Percentiles rank a stretch among this genome's conserved stretches.
phyloP scores from a whole-genome alignment of 257 asterid species.

The Lavandula angustifolia region DNA sequence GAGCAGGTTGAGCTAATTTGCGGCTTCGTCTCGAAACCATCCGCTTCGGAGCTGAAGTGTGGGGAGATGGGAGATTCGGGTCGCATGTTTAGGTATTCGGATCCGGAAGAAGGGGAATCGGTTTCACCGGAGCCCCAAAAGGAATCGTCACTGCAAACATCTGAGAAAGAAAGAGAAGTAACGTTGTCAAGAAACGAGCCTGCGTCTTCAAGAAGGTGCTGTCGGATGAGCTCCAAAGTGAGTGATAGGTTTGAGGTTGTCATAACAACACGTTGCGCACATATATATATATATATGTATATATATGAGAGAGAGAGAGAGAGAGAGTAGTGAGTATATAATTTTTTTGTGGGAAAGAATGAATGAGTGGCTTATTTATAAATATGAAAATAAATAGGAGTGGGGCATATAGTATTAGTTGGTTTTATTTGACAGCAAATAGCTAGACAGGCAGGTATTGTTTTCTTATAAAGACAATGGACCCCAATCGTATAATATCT shows the following conservation, averaged over 20 bases:
- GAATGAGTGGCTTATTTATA: background rate
- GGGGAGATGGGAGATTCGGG: constrained; percentile 11
- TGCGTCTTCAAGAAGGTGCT: constrained; percentile 9
- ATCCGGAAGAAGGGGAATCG: constrained; percentile 16
- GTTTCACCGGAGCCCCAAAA: background rate
- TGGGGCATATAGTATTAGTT: background rate
- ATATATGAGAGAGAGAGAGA: background rate
- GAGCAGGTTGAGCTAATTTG: background rate
- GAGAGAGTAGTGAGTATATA: background rate
- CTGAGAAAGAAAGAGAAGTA: background rate
- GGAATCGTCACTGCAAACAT: background rate
- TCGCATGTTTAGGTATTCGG: background rate
- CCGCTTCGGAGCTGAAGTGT: background rate
- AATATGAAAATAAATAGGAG: background rate
- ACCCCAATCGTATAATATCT: background rate
- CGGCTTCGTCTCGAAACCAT: constrained; percentile 7
- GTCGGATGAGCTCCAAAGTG: constrained; percentile 9
- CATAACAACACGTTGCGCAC: background rate
- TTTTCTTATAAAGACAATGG: background rate
- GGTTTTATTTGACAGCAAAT: background rate
- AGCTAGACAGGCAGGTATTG: background rate
- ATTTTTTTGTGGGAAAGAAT: background rate
- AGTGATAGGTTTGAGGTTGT: constrained; percentile 11
- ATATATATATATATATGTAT: background rate
- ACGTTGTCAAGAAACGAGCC: constrained; percentile 1